These are phyloP conservation scores for Scutellaria barbata DNA, from an alignment of 257 asterid species.

Conservation along the genomic window DNA sequence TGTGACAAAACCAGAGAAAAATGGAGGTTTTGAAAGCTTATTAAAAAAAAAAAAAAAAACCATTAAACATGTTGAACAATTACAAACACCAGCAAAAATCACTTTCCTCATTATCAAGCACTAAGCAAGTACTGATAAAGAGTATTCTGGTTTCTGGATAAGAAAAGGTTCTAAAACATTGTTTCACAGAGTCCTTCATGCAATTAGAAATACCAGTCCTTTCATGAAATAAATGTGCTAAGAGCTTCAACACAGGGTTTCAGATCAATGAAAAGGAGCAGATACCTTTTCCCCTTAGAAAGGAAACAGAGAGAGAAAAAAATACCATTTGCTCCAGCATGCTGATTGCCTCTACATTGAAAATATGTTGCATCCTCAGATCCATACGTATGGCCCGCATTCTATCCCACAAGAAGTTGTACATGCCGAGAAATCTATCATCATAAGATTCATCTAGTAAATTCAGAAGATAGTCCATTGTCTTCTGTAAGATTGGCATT, in stretches of 20 bases:
- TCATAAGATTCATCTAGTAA: conserved; percentile 79
- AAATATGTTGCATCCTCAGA: conserved; percentile 98
- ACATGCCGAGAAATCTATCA: conserved; percentile 81
- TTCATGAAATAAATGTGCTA: conserved; percentile 19
- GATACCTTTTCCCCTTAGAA: conserved; percentile 10
- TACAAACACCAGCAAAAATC: conserved; percentile 15
- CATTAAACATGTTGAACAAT: background rate
- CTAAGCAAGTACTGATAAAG: conserved; percentile 9
- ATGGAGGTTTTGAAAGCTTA: conserved; percentile 10
- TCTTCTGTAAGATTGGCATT: conserved; percentile 83
- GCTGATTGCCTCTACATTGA: conserved; percentile 72
- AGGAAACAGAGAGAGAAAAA: conserved; percentile 30
- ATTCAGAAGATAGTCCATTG: conserved; percentile 82
- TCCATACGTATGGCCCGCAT: conserved; percentile 99
- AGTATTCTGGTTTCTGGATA: conserved; percentile 24
- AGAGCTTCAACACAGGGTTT: conserved; percentile 15
- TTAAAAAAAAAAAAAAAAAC: conserved; percentile 21
- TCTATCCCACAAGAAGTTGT: conserved; percentile 99
- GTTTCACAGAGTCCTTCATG: conserved; percentile 11
- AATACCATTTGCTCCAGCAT: conserved; percentile 99
- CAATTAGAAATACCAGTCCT: conserved; percentile 20
- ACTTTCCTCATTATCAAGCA: conserved; percentile 21
- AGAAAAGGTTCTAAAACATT: conserved; percentile 4
- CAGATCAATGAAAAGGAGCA: conserved; percentile 28
- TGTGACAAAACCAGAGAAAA: conserved; percentile 16